Evolutionary conservation across 371 early-diverging fungal genomes (phyloP).

Genomic region (Smittium culicis): DNA sequence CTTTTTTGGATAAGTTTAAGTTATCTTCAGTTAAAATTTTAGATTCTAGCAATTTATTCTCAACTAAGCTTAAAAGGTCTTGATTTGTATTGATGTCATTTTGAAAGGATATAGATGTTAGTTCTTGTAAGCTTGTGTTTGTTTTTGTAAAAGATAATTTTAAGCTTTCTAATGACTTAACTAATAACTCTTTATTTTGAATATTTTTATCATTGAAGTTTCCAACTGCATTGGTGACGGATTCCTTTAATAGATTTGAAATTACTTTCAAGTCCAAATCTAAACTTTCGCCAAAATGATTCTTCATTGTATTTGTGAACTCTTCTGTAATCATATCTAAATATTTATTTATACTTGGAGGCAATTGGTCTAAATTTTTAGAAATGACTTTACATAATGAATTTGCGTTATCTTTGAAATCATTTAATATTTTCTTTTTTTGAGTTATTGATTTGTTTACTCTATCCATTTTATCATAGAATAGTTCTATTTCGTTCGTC

Average conservation of each 20-base stretch:
- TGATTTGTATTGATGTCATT: neutral
- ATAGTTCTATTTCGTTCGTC: neutral
- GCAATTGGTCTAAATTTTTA: neutral
- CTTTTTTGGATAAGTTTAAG: neutral
- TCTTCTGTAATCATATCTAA: neutral
- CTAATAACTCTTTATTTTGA: neutral
- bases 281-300: neutral
- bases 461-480: conserved; percentile 5
- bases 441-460: neutral
- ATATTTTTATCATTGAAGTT: neutral
- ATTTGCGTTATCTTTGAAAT: neutral
- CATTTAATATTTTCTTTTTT: neutral
- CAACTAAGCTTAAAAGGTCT: neutral
- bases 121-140: neutral
- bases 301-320: neutral
- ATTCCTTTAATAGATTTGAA: neutral
- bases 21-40: neutral
- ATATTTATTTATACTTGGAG: neutral
- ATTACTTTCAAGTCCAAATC: neutral
- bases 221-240: neutral
- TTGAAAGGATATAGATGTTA: neutral
- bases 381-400: neutral
- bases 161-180: neutral
- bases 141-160: neutral
- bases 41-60: neutral